Base-by-base conservation (phyloP, 225 moss, liverwort and hornwort genomes). In the Ulota crispa region DNA sequence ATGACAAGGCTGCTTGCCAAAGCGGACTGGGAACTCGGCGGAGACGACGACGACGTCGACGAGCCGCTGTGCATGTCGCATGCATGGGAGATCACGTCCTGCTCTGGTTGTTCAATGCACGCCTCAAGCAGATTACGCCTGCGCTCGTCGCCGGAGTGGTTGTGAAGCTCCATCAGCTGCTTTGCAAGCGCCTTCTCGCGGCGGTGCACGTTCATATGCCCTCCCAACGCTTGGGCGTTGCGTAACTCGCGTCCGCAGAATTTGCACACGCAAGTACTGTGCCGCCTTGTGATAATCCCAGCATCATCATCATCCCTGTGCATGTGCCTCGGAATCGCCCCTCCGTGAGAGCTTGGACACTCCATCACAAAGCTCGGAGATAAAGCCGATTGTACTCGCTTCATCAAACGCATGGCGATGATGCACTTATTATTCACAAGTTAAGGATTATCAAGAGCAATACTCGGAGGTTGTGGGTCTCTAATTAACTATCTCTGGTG, bases 181-280 rank as follows among this genome's bases (percentile, higher is more conserved):
- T 84, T 89, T 5, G 91, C 92, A 24, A 86, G 56, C 1, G 72
- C 84, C 16, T 85, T 78, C 81, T 94, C 92, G 0, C 77, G 72
- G 41, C 89, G 63, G 86, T 94, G 94, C 16, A 94, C 87, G 45
- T 94, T 92, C 92, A 94, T 94, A 72, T 94, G 94, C 0, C 94
- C 94, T 7, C 94, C 92, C 80, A 94, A 23, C 2, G 91, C 92
- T 42, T 94, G 94, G 8, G 91, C 88, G 4, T 80, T 92, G 47
- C 87, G 85, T 36, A 91, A 92, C 59, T 68, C 81, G 3, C 89
- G 79, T 2, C 27, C 56, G 34, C 92, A 94, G 62, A 87, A 91
- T 0, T 75, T 87, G 74, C 87, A 92, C 6, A 64, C 9, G 36
- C 81, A 93, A n/a, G n/a, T n/a, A 1, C 50, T 50, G 16, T 50